Conservation (phyloP, 2,329 filamentous ascomycete genomes). For the Gaeumannomyces tritici region DNA sequence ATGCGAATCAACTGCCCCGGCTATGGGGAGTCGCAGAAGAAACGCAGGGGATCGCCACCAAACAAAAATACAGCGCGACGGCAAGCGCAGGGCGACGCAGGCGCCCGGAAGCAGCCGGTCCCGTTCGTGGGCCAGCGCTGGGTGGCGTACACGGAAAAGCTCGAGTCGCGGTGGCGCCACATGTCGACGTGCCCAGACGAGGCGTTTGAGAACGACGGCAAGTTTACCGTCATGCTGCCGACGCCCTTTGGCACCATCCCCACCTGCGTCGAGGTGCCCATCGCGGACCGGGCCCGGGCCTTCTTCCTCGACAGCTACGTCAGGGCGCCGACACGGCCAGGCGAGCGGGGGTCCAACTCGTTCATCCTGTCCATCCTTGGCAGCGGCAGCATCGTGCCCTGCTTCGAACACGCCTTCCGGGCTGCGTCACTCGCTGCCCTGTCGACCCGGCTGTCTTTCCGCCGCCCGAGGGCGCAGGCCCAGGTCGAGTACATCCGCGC, state of each 20-base stretch:
- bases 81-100: background rate
- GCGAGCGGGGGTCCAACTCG: background rate
- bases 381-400: background rate
- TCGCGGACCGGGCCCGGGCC: background rate
- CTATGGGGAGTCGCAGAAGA: background rate
- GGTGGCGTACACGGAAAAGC: background rate
- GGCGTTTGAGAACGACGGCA: background rate
- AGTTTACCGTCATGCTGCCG: slow-evolving; percentile 1
- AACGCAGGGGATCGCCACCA: background rate
- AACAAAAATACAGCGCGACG: background rate
- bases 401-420: background rate
- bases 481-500: slow-evolving; percentile 1
- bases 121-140: background rate
- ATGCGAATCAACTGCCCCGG: background rate
- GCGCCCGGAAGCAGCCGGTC: background rate
- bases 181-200: background rate
- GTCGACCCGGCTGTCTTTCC: background rate
- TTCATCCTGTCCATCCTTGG: background rate
- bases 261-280: background rate
- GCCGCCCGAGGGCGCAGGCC: background rate
- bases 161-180: background rate
- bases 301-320: slow-evolving; percentile 1
- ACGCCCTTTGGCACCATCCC: background rate
- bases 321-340: background rate
- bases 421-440: background rate